A percentile compares a stretch with the other conserved stretches of the same genome.
phyloP scores from a whole-genome alignment of 176 grass and related monocot genomes.

The Tillandsia leiboldiana region DNA sequence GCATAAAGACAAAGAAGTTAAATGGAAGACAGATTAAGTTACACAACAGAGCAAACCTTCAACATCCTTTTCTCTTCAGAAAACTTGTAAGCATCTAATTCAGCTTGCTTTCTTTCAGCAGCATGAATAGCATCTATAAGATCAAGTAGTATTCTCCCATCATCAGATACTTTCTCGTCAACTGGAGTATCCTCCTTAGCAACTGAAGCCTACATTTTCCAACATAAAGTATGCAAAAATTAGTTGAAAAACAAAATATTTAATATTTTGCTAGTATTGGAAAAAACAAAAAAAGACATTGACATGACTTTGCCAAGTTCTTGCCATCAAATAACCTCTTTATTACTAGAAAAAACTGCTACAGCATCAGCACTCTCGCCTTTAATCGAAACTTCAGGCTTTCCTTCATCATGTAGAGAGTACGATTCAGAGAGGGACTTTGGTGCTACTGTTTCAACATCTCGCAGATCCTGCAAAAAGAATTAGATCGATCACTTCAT shows the following conservation, averaged over 20 bases:
- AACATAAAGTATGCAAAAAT: conserved; percentile 14
- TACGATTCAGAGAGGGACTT: conserved; percentile 79
- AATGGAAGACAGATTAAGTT: conserved; percentile 6
- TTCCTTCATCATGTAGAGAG: conserved; percentile 46
- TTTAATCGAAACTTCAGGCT: conserved; percentile 30
- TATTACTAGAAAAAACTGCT: conserved; percentile 1
- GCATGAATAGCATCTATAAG: conserved; percentile 92
- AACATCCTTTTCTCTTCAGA: conserved; percentile 94
- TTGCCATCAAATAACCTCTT: conserved; percentile 15
- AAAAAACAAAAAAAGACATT: background rate
- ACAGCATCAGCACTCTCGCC: conserved; percentile 18
- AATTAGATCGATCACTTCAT: conserved; percentile 19
- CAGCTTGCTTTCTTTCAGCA: conserved; percentile 87
- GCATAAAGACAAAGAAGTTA: conserved; percentile 13
- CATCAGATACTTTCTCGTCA: conserved; percentile 27
- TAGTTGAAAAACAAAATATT: background rate
- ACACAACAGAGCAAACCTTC: conserved; percentile 43
- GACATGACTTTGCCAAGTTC: background rate
- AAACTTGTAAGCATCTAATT: conserved; percentile 78
- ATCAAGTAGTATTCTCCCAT: conserved; percentile 65
- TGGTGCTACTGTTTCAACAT: conserved; percentile 27
- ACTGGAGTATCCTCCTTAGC: conserved; percentile 22
- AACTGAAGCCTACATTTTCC: conserved; percentile 29
- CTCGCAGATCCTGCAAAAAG: conserved; percentile 38
- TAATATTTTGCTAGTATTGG: conserved; percentile 1